Evolutionary conservation across 495 filamentous ascomycete genomes (phyloP).

Genomic region (Xylaria bambusicola): DNA sequence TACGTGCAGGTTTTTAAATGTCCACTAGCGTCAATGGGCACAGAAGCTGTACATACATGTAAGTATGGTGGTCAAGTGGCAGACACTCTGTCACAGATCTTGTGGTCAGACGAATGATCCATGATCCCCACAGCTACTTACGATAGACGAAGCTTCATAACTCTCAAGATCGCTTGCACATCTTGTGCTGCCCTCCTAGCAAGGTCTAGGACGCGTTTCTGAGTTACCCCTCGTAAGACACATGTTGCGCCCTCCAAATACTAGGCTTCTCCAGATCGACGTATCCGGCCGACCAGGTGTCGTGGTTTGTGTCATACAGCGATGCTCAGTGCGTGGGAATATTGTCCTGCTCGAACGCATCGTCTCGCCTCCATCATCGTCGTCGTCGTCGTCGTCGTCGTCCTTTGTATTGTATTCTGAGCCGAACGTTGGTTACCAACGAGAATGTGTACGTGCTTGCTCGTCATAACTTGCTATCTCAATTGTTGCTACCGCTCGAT

Average conservation of each 20-base stretch:
- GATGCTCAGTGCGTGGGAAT: conserved; percentile 19
- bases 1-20: background rate
- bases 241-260: conserved; percentile 24
- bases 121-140: conserved; percentile 13
- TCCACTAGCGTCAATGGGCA: background rate
- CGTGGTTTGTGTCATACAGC: conserved; percentile 34
- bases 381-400: too few relatives aligned
- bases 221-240: conserved; percentile 26
- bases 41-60: too few relatives aligned
- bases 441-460: too few relatives aligned
- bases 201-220: conserved; percentile 31
- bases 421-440: too few relatives aligned
- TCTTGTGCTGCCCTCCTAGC: conserved; percentile 23
- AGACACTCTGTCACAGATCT: conserved; percentile 12
- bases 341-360: background rate
- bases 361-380: too few relatives aligned
- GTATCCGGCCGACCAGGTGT: conserved; percentile 33
- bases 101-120: conserved; percentile 14
- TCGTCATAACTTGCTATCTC: background rate
- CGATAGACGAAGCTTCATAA: conserved; percentile 13
- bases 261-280: conserved; percentile 38
- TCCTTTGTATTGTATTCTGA: background rate
- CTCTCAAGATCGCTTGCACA: conserved; percentile 12
- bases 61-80: background rate
- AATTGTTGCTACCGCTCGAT: background rate